Base-by-base conservation (phyloP, 2,329 filamentous ascomycete species). In the Trematosphaeria pertusa region DNA sequence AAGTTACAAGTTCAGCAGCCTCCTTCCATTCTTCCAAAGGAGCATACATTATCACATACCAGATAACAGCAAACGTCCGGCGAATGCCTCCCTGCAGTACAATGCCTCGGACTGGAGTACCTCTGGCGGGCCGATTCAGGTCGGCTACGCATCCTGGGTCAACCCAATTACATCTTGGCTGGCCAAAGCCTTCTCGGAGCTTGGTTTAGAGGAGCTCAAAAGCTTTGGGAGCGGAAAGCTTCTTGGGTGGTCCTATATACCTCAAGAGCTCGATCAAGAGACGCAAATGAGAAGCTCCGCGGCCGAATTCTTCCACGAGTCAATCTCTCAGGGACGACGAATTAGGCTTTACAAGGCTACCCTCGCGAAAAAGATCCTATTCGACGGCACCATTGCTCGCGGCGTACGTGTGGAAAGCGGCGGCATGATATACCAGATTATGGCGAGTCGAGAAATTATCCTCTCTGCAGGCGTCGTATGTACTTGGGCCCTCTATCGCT, bases 321-420 rank as follows among this genome's bases (percentile, higher is more conserved):
- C 18, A 32, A 17, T 18, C 28, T 6, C 7, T 24, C 5, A 33
- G 33, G 37, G 11, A 21, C 17, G 2, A 32, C n/a, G n/a, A 42
- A 31, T 33, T 18, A 37, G 37, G 2, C n/a, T 40, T 2, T 46
- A 35, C 30, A 32, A 17, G 12, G 9, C n/a, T 5, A 34, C 35
- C 5, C 12, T 48, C 3, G 39, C 46, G 11, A 36, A 43, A 10
- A 22, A 34, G 7, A 34, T 38, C 15, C 2, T 32, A 8, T 46
- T 46, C n/a, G 38, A 44, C 18, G 15, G 10, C 1, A 14, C 6
- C 3, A 22, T n/a, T n/a, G n/a, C n/a, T n/a, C n/a, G n/a, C n/a
- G n/a, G n/a, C n/a, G n/a, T n/a, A n/a, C n/a, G n/a, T n/a, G 30
- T 33, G 12, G 17, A 14, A 14, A 33, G 30, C 12, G n/a, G n/a